Percentiles rank a stretch among this genome's conserved stretches.
Evolutionary conservation across 1,139 yeast genomes (phyloP).

Genomic region (Meyerozyma carpophila): DNA sequence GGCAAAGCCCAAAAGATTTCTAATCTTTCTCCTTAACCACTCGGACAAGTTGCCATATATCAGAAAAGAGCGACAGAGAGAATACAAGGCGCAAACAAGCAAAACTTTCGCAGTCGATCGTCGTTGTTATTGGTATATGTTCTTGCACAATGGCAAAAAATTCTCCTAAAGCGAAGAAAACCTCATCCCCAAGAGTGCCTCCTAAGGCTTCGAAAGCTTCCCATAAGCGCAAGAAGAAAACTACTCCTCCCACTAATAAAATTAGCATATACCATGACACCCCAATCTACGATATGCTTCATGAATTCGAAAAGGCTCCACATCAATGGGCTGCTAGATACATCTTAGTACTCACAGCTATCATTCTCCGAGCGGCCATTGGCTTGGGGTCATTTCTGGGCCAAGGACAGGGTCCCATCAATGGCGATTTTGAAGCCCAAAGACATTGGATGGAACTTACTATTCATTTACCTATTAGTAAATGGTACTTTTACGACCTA

Average conservation of each 20-base stretch:
- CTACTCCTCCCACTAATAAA: background rate
- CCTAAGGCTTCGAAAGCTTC: background rate
- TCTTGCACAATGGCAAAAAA: background rate
- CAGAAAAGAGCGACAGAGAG: too few species aligned
- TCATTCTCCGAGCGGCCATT: slow-evolving; percentile 75
- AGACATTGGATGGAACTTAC: slow-evolving; percentile 98
- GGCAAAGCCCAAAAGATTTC: slow-evolving; percentile 45
- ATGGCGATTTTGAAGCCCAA: slow-evolving; percentile 97
- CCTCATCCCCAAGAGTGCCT: background rate
- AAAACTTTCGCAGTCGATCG: background rate
- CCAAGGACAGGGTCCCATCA: slow-evolving; percentile 60
- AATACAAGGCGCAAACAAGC: too few species aligned
- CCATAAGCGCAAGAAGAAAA: background rate
- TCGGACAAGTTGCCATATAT: slow-evolving; percentile 23
- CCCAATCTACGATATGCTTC: slow-evolving; percentile 37
- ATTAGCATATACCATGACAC: slow-evolving; percentile 17
- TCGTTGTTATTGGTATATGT: background rate
- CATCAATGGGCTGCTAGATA: slow-evolving; percentile 90
- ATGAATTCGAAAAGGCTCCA: slow-evolving; percentile 51
- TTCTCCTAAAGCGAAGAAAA: background rate
- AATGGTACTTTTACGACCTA: slow-evolving; percentile 89
- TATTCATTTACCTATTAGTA: slow-evolving; percentile 57
- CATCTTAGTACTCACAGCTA: slow-evolving; percentile 66
- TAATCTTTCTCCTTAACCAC: slow-evolving; percentile 34
- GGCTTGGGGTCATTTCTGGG: slow-evolving; percentile 91